A percentile compares a stretch with the other conserved stretches of the same genome.
Conservation (phyloP, 2,329 filamentous ascomycete genomes). For the Chlorencoelia australis region DNA sequence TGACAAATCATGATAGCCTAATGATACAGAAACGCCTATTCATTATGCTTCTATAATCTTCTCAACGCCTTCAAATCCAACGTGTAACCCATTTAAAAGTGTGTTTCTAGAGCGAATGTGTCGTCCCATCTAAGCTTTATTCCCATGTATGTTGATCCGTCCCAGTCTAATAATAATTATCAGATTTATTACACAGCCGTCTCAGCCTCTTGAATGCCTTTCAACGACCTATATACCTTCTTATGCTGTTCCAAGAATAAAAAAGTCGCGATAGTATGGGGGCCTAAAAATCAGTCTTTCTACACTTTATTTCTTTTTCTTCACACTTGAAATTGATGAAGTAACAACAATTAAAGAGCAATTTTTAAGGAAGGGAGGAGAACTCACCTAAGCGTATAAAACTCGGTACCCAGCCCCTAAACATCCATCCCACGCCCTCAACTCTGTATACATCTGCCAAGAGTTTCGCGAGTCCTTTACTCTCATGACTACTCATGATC, state of each 20-base stretch:
- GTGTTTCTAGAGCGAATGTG: too few species aligned
- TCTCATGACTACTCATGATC: conserved; percentile 62
- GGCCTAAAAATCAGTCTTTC: conserved; percentile 33
- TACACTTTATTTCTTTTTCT: too few species aligned
- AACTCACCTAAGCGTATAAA: conserved; percentile 42
- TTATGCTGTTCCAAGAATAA: conserved; percentile 82
- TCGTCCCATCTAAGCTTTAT: too few species aligned
- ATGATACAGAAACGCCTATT: too few species aligned
- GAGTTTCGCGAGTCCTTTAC: conserved; percentile 44
- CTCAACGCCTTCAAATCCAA: too few species aligned
- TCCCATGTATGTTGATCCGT: too few species aligned
- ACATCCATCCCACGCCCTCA: conserved; percentile 75
- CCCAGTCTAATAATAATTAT: too few species aligned
- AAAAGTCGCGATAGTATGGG: conserved; percentile 82
- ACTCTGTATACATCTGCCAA: conserved; percentile 56
- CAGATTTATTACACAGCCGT: conserved; percentile 7
- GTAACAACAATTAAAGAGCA: too few species aligned
- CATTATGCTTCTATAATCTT: too few species aligned
- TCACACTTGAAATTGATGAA: too few species aligned
- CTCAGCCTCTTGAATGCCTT: conserved; percentile 20
- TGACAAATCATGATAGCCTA: too few species aligned
- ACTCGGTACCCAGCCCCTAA: conserved; percentile 81
- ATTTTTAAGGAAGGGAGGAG: neutral
- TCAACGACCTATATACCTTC: conserved; percentile 56
- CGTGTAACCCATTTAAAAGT: too few species aligned